Percentiles rank a stretch among this genome's conserved stretches.
phyloP scores from a whole-genome alignment of 441 rosid genomes.

The Pelargonium myrrhifolium region DNA sequence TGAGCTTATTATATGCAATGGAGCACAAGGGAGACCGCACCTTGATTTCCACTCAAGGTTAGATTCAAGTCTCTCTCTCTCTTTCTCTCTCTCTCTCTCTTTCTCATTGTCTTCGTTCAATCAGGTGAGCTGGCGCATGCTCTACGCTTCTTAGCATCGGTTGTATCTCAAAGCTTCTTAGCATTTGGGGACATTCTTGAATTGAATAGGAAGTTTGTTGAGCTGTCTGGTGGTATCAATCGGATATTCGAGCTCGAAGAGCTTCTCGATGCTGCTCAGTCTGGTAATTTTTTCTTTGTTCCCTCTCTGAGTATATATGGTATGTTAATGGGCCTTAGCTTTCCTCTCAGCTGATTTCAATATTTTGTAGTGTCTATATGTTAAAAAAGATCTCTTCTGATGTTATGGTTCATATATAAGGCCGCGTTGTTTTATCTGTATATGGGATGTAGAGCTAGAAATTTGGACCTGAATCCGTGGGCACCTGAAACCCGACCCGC shows the following conservation, averaged over 20 bases:
- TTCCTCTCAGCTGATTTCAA: slow-evolving; percentile 1
- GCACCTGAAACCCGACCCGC: too few relatives aligned
- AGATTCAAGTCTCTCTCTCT: slow-evolving; percentile 6
- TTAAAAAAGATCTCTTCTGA: background rate
- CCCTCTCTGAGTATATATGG: background rate
- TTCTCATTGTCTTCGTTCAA: slow-evolving; percentile 19
- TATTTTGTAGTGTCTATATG: background rate
- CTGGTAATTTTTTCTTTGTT: slow-evolving; percentile 44
- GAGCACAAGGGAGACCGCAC: slow-evolving; percentile 96
- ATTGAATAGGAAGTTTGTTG: slow-evolving; percentile 81
- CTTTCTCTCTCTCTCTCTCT: slow-evolving; percentile 10
- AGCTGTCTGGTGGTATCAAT: slow-evolving; percentile 91
- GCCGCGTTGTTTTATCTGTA: background rate
- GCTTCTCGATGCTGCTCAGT: slow-evolving; percentile 77
- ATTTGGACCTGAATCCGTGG: too few relatives aligned
- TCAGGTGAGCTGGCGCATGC: slow-evolving; percentile 99
- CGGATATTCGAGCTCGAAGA: slow-evolving; percentile 96
- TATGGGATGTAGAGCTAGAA: too few relatives aligned
- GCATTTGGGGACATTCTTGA: slow-evolving; percentile 98
- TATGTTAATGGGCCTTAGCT: background rate
- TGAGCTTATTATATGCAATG: slow-evolving; percentile 91
- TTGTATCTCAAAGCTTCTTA: slow-evolving; percentile 97
- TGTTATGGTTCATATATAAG: background rate
- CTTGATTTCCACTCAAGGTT: slow-evolving; percentile 78
- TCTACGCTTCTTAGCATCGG: slow-evolving; percentile 92